Evolutionary conservation across 2,329 filamentous ascomycete genomes (phyloP), one percentile per base, ranked within the genome.

Genomic region (Colletotrichum sp.): DNA sequence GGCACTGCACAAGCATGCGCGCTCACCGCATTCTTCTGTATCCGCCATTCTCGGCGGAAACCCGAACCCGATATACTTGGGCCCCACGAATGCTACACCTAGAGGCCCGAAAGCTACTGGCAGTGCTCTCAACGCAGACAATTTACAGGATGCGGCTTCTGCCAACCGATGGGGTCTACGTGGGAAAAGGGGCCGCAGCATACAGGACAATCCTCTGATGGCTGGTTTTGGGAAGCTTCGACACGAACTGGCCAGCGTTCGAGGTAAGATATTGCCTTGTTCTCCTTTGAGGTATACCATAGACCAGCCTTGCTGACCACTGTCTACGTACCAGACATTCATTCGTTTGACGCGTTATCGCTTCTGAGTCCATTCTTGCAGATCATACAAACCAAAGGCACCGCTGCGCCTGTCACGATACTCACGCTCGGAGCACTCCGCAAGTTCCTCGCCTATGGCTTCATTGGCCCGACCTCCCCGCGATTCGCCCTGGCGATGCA

Each of bases 121-220:
- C 21, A 78, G 83, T 5, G 81, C 81, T 28, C 77, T 81, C 18
- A 83, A 82, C 32, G 82, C 79, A n/a, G 89, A 91, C 63, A 86
- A 82, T 30, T 80, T 82, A 8, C 85, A 88, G 71, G 92, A 94
- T 78, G 85, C 87, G 63, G 91, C 90, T 21, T 88, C 96, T 76
- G 92, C 94, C 39, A 98, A 96, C 83, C 90, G 96, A 86, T 99
- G 97, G 97, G 96, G 97, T 1, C 86, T 99, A 77, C 90, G 97
- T 77, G 97, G 96, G 39, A 98, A 98, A 90, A 98, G 96, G 86
- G 96, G 96, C 68, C 98, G 96, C 89, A 98, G 95, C 87, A 94
- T 98, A 90, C 96, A 98, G 86, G 97, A 99, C 85, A 98, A 99
- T 81, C 97, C 97, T 52, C 90, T 99, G 81, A 98, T 99, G 88